phyloP scores from a whole-genome alignment of 345 rosid species.

The Sonneratia caseolaris region DNA sequence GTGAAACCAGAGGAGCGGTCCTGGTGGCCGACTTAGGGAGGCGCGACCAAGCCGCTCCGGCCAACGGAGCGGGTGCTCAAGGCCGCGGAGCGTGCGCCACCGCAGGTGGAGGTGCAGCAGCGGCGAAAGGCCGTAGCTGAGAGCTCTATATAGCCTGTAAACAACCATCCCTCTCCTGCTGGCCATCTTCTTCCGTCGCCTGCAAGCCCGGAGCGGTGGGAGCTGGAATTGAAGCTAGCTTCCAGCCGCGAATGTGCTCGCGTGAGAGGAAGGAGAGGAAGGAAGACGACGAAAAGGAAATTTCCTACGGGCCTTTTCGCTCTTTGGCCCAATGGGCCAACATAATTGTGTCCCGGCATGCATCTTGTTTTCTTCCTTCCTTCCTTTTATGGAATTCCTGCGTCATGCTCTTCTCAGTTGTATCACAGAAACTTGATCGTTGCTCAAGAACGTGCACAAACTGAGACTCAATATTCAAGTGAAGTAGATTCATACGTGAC shows the following conservation, averaged over 20 bases:
- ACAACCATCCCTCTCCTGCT: slow-evolving; percentile 31
- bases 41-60: slow-evolving; percentile 74
- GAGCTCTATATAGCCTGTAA: slow-evolving; percentile 57
- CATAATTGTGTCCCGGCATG: too few relatives aligned
- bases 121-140: slow-evolving; percentile 54
- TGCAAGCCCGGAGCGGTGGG: background rate
- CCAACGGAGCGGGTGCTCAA: slow-evolving; percentile 70
- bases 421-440: too few relatives aligned
- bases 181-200: slow-evolving; percentile 6
- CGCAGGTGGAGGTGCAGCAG: slow-evolving; percentile 53
- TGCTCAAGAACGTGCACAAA: too few relatives aligned
- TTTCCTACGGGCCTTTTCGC: background rate
- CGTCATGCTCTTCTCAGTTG: too few relatives aligned
- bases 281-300: background rate
- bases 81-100: slow-evolving; percentile 63
- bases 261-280: background rate
- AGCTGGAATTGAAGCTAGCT: background rate
- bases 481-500: too few relatives aligned
- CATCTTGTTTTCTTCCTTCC: background rate
- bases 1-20: slow-evolving; percentile 80
- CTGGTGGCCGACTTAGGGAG: slow-evolving; percentile 57
- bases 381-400: too few relatives aligned
- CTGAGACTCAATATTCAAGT: too few relatives aligned
- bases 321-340: background rate
- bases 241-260: background rate